These are phyloP conservation scores for Xylariaceae sp. DNA, from an alignment of 2,329 filamentous ascomycete genomes.

Conservation along the genomic window DNA sequence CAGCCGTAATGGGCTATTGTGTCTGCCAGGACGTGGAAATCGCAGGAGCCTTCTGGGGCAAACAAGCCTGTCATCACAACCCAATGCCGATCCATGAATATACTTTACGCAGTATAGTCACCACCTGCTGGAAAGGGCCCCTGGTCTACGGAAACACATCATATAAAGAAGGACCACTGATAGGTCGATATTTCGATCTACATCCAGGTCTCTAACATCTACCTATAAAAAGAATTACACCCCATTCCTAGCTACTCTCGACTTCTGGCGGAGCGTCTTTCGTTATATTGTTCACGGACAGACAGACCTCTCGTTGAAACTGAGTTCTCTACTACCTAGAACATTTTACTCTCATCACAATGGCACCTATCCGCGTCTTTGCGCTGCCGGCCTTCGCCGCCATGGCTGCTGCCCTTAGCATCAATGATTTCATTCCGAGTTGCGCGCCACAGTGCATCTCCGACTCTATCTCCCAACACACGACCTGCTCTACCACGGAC, in stretches of 20 bases:
- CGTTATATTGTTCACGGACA: neutral
- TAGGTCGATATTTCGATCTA: constrained; percentile 20
- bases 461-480: constrained; percentile 32
- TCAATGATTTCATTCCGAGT: constrained; percentile 35
- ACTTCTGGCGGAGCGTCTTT: neutral
- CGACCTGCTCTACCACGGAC: constrained; percentile 35
- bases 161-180: neutral
- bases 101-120: constrained; percentile 1
- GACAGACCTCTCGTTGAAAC: neutral
- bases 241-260: neutral
- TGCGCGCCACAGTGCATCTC: constrained; percentile 36
- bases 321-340: neutral
- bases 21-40: constrained; percentile 8
- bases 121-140: constrained; percentile 19
- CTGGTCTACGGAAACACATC: constrained; percentile 7
- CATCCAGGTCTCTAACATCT: neutral
- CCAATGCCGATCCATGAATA: constrained; percentile 19
- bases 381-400: constrained; percentile 34
- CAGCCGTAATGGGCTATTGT: neutral
- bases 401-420: constrained; percentile 34
- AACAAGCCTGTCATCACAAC: constrained; percentile 18
- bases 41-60: constrained; percentile 11
- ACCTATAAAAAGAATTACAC: constrained; percentile 16
- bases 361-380: constrained; percentile 38
- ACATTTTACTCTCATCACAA: constrained; percentile 20